Evolutionary conservation across 305 asterid species (phyloP).

Genomic region (Ruellia speciosa): DNA sequence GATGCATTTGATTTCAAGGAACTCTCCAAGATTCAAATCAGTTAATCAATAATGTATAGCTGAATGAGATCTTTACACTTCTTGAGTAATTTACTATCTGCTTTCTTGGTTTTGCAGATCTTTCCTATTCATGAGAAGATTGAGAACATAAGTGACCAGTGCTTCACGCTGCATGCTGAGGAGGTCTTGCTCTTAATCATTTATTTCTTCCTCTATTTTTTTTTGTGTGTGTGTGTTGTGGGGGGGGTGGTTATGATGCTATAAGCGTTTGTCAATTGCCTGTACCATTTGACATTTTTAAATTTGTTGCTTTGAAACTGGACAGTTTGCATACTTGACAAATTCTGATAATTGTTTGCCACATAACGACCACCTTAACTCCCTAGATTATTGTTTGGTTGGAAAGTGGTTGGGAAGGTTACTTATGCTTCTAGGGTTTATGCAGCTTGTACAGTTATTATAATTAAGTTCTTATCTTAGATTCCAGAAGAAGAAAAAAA

Average conservation of each 20-base stretch:
- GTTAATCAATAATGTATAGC: too few relatives aligned
- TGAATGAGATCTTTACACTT: too few relatives aligned
- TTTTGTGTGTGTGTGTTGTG: not conserved
- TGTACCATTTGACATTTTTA: too few relatives aligned
- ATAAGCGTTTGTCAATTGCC: too few relatives aligned
- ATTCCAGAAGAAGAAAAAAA: conserved; percentile 75
- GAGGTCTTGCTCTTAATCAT: conserved; percentile 36
- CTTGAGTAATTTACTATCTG: conserved; percentile 15
- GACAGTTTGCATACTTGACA: too few relatives aligned
- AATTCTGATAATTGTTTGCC: too few relatives aligned
- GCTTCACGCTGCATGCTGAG: conserved; percentile 74
- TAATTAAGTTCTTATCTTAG: conserved; percentile 29
- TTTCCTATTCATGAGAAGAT: conserved; percentile 54
- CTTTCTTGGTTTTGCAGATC: conserved; percentile 35
- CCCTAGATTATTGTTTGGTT: too few relatives aligned
- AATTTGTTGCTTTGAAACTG: too few relatives aligned
- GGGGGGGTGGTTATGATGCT: too few relatives aligned
- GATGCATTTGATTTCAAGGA: conserved; percentile 7
- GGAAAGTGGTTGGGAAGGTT: not conserved
- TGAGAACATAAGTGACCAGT: conserved; percentile 70
- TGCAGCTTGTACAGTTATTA: conserved; percentile 4
- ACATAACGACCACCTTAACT: too few relatives aligned
- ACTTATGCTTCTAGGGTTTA: conserved; percentile 4
- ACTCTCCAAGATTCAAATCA: too few relatives aligned
- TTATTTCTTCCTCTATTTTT: not conserved